Conservation (phyloP, 2,329 filamentous ascomycete genomes). For the Parascedosporium putredinis region DNA sequence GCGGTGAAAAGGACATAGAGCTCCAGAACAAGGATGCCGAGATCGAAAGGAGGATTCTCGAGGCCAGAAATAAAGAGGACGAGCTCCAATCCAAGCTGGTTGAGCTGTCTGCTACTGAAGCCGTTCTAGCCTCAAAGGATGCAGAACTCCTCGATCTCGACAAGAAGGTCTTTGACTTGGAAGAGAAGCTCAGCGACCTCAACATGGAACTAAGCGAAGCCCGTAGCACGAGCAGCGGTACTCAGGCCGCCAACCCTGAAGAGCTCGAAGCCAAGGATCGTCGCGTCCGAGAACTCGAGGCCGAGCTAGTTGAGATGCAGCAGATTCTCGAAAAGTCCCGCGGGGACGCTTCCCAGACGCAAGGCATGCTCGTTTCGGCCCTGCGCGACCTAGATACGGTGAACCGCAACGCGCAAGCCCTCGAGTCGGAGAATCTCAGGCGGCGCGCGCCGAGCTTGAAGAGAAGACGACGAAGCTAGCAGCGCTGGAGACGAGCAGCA, state of each 20-base stretch:
- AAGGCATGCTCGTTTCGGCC: slow-evolving; percentile 18
- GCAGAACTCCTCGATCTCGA: slow-evolving; percentile 26
- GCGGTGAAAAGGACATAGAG: slow-evolving; percentile 57
- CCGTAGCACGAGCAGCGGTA: not conserved
- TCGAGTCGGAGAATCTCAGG: slow-evolving; percentile 13
- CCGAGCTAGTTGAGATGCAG: slow-evolving; percentile 11
- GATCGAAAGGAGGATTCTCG: slow-evolving; percentile 32
- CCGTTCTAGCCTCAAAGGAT: slow-evolving; percentile 29
- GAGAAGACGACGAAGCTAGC: slow-evolving; percentile 24
- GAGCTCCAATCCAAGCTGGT: slow-evolving; percentile 19
- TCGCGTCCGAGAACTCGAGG: slow-evolving; percentile 11
- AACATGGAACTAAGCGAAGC: slow-evolving; percentile 1
- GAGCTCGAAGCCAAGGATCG: slow-evolving; percentile 12
- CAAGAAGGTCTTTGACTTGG: slow-evolving; percentile 1
- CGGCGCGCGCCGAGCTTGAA: slow-evolving; percentile 32
- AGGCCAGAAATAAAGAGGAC: slow-evolving; percentile 35
- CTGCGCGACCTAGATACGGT: slow-evolving; percentile 14
- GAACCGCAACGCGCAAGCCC: slow-evolving; percentile 12
- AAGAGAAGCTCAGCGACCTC: slow-evolving; percentile 4
- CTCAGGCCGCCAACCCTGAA: not conserved
- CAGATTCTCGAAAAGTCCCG: slow-evolving; percentile 11
- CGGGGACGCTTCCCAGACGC: slow-evolving; percentile 14
- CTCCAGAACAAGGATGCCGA: slow-evolving; percentile 48
- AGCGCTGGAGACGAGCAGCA: slow-evolving; percentile 26
- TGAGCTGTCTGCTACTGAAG: slow-evolving; percentile 26